Evolutionary conservation across 2,329 filamentous ascomycete genomes (phyloP).

Genomic region (Alternaria novae-zelandiae): DNA sequence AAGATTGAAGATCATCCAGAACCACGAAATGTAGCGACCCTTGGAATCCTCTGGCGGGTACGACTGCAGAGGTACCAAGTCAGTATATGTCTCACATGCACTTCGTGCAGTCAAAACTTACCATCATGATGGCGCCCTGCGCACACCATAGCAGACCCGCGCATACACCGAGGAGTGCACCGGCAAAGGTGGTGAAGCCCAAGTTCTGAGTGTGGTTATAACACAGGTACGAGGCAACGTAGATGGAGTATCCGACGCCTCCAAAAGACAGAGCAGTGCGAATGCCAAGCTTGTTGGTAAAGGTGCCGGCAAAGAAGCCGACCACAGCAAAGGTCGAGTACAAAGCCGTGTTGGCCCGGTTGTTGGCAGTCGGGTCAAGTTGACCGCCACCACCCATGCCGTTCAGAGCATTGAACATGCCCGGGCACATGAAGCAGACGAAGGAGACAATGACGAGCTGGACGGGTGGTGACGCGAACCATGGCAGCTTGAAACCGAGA

Average conservation of each 20-base stretch:
- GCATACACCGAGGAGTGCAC: slow-evolving; percentile 77
- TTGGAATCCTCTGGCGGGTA: slow-evolving; percentile 83
- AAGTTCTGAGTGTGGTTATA: slow-evolving; percentile 72
- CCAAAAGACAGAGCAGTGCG: slow-evolving; percentile 72
- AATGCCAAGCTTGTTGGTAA: slow-evolving; percentile 78
- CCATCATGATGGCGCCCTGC: slow-evolving; percentile 72
- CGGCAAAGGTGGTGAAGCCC: slow-evolving; percentile 78
- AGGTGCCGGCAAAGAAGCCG: slow-evolving; percentile 70
- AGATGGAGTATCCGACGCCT: slow-evolving; percentile 78
- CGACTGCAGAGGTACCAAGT: slow-evolving; percentile 46
- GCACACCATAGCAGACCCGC: slow-evolving; percentile 83
- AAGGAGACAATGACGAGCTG: slow-evolving; percentile 59
- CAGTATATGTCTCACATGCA: neutral
- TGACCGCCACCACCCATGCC: slow-evolving; percentile 60
- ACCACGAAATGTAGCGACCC: slow-evolving; percentile 86
- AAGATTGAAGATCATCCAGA: slow-evolving; percentile 95
- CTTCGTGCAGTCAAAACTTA: slow-evolving; percentile 49
- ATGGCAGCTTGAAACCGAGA: slow-evolving; percentile 52
- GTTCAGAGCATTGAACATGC: slow-evolving; percentile 61
- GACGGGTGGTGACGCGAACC: slow-evolving; percentile 57
- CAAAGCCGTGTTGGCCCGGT: slow-evolving; percentile 72
- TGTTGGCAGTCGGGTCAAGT: slow-evolving; percentile 60
- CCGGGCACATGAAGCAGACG: slow-evolving; percentile 62
- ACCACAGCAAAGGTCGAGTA: slow-evolving; percentile 74
- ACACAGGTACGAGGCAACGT: slow-evolving; percentile 72